phyloP scores from a whole-genome alignment of 1,139 yeast species.

The Lodderomyces parapsilosis region DNA sequence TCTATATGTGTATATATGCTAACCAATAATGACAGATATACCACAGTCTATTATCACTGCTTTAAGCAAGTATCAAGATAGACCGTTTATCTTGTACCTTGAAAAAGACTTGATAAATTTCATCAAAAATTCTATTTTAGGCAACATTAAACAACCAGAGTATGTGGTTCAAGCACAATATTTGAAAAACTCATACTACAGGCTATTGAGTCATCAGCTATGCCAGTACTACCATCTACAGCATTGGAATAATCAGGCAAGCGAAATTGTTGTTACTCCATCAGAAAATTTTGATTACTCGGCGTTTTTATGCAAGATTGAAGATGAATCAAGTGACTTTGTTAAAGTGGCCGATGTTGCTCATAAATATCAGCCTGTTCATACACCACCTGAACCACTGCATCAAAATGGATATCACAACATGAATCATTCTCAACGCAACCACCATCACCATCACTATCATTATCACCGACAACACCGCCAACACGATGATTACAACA shows the following conservation, averaged over 20 bases:
- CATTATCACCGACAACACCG: background rate
- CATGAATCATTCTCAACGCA: background rate
- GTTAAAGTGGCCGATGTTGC: slow-evolving; percentile 14
- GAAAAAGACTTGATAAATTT: slow-evolving; percentile 50
- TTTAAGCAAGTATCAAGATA: slow-evolving; percentile 46
- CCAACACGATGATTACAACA: background rate
- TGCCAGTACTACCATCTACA: slow-evolving; percentile 62
- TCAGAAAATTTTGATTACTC: slow-evolving; percentile 19
- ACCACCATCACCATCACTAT: background rate
- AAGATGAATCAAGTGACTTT: slow-evolving; percentile 9
- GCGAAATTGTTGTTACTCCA: slow-evolving; percentile 28
- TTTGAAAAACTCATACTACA: slow-evolving; percentile 64
- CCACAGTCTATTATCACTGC: slow-evolving; percentile 31
- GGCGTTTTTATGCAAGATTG: slow-evolving; percentile 12
- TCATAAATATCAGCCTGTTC: slow-evolving; percentile 12
- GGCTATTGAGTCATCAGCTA: slow-evolving; percentile 64
- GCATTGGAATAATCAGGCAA: slow-evolving; percentile 26
- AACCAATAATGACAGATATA: slow-evolving; percentile 13
- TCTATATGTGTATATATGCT: too few species aligned
- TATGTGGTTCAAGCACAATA: slow-evolving; percentile 24
- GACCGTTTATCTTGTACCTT: slow-evolving; percentile 51
- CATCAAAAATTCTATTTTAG: slow-evolving; percentile 18
- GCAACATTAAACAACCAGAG: slow-evolving; percentile 14
- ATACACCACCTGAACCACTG: slow-evolving; percentile 7
- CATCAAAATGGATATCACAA: background rate